Evolutionary conservation across 2,329 filamentous ascomycete genomes (phyloP).

Genomic region (Lecanicillium sp.): DNA sequence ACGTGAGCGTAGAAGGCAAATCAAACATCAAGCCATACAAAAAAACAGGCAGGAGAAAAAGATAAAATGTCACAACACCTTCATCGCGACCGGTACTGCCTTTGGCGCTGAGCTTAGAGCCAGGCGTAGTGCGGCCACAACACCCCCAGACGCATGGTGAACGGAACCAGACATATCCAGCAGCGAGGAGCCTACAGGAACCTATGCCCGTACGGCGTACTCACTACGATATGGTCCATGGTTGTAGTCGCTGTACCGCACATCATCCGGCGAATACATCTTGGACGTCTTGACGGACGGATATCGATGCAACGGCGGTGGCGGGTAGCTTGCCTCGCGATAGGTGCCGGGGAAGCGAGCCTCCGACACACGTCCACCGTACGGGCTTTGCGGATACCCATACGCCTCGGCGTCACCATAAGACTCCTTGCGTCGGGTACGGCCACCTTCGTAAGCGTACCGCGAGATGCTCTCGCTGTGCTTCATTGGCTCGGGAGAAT

Average conservation of each 20-base stretch:
- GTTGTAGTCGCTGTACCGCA: slow-evolving; percentile 6
- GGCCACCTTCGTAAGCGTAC: slow-evolving; percentile 22
- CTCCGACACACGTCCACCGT: not conserved
- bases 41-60: slow-evolving; percentile 14
- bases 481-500: slow-evolving; percentile 23
- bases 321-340: slow-evolving; percentile 1
- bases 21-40: slow-evolving; percentile 15
- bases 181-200: too few species aligned
- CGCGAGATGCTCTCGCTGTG: slow-evolving; percentile 16
- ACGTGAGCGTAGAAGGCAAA: not conserved
- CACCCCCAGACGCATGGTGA: too few species aligned
- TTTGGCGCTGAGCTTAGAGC: too few species aligned
- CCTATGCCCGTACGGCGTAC: not conserved
- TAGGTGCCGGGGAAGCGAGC: not conserved
- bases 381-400: not conserved
- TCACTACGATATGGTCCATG: not conserved
- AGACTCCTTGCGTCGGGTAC: slow-evolving; percentile 18
- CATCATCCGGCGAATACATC: not conserved
- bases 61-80: slow-evolving; percentile 11
- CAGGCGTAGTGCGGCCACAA: too few species aligned
- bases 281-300: slow-evolving; percentile 1
- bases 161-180: too few species aligned
- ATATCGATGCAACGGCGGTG: not conserved
- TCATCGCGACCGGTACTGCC: too few species aligned
- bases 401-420: slow-evolving; percentile 12